phyloP scores from a whole-genome alignment of 1,284 basidiomycete genomes.

The Microstroma glucosiphilum region DNA sequence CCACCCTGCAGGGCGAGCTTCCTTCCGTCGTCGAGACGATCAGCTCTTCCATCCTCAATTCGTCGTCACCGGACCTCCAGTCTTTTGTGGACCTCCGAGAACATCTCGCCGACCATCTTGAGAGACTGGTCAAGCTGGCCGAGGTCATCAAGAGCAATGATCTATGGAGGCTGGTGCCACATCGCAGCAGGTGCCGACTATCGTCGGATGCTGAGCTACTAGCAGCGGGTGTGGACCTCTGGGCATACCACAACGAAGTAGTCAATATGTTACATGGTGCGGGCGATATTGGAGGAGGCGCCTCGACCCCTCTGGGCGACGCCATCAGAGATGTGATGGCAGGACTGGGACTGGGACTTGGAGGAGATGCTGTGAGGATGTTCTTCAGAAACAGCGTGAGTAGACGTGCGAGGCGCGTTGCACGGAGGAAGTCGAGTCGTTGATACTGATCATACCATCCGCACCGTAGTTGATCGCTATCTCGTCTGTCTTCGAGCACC shows the following conservation, averaged over 20 bases:
- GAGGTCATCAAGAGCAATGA: slow-evolving; percentile 61
- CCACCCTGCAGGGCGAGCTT: slow-evolving; percentile 65
- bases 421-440: too few relatives aligned
- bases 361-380: slow-evolving; percentile 69
- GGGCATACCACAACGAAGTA: slow-evolving; percentile 69
- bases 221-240: slow-evolving; percentile 72
- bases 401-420: slow-evolving; percentile 19
- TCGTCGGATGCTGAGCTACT: slow-evolving; percentile 83
- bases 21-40: slow-evolving; percentile 66
- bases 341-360: slow-evolving; percentile 48
- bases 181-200: slow-evolving; percentile 67
- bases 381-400: slow-evolving; percentile 64
- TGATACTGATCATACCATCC: too few relatives aligned
- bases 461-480: slow-evolving; percentile 54
- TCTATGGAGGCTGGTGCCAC: slow-evolving; percentile 63
- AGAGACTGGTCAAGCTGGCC: slow-evolving; percentile 72
- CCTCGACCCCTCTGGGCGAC: slow-evolving; percentile 47
- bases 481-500: slow-evolving; percentile 19
- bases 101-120: slow-evolving; percentile 70
- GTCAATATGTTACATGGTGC: background rate
- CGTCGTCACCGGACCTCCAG: slow-evolving; percentile 18
- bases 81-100: slow-evolving; percentile 62
- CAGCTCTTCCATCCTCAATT: slow-evolving; percentile 57
- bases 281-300: background rate
- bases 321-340: slow-evolving; percentile 64